Conservation (phyloP, 1,139 yeast species). For the Debaryomyces sp. region DNA sequence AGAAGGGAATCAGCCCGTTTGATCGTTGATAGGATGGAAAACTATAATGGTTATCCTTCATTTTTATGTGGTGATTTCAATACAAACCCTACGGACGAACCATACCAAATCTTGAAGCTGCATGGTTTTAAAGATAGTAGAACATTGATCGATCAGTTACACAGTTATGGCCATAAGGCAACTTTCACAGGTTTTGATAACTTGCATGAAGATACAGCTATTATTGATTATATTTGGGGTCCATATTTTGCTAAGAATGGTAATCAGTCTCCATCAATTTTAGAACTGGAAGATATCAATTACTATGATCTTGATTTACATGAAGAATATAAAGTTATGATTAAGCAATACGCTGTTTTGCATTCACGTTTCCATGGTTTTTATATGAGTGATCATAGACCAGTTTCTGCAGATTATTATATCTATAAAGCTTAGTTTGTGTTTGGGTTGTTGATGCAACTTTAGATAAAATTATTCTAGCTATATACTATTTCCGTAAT, state of each 20-base stretch:
- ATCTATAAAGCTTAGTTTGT: neutral
- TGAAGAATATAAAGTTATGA: conserved; percentile 16
- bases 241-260: conserved; percentile 22
- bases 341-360: conserved; percentile 41
- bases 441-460: neutral
- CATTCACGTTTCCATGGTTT: conserved; percentile 42
- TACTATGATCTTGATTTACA: conserved; percentile 15
- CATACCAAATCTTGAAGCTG: conserved; percentile 42
- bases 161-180: conserved; percentile 41
- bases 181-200: conserved; percentile 53
- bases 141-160: conserved; percentile 18
- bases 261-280: conserved; percentile 3
- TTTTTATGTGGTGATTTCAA: conserved; percentile 57
- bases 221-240: conserved; percentile 54
- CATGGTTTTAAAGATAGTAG: conserved; percentile 40
- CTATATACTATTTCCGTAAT: neutral
- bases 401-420: conserved; percentile 39
- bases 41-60: conserved; percentile 43
- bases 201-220: conserved; percentile 25
- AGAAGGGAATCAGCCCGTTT: conserved; percentile 50
- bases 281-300: conserved; percentile 10
- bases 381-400: conserved; percentile 53
- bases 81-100: conserved; percentile 54
- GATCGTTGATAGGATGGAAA: conserved; percentile 43
- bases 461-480: neutral